Base-by-base conservation (phyloP, 805 yeast genomes). In the Saccharomycopsis schoenii region DNA sequence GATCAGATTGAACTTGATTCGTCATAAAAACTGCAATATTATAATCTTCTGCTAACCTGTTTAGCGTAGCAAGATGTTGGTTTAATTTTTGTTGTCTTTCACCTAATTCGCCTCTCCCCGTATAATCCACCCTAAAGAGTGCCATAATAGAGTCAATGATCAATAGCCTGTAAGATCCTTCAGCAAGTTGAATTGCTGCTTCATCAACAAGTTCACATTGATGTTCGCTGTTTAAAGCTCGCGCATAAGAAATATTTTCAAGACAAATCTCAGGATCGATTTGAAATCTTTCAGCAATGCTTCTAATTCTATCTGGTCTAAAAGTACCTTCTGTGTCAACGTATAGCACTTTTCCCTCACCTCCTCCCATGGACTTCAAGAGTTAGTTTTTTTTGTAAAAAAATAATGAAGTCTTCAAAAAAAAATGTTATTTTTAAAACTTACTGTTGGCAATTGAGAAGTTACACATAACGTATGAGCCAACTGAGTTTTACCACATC, bases 321-420 rank as follows among this genome's bases (percentile, higher is more conserved):
- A 87, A 87, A 0, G 93, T 87, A 4, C 93, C 93, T 69, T 88
- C 93, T 0, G 93, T 86, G 68, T 88, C 93, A 62, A 87, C 84
- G 67, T 83, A 87, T 10, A 88, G 85, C 34, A 87, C 89, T 72
- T 86, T 87, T 0, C 93, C 93, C 69, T 86, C 92, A 14, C 85
- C 91, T 3, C 93, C 93, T 3, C 92, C 92, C 80, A 83, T 75
- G 42, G 80, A 81, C 69, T 69, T 15, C 2, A 41, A 54, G 25
- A 21, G 34, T 11, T 19, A 43, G 52, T 17, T 11, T 9, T 4
- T 21, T 10, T 42, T 17, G 24, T 17, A 10, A 11, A 8, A 17
- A 15, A 17, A 19, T 37, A 9, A 24, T 19, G 2, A 15, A 25
- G 5, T n/a, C n/a, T n/a, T n/a, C 9, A 37, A 25, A 51, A 11